Evolutionary conservation across 768 basidiomycete genomes (phyloP).

Genomic region (Kwoniella heveanensis): DNA sequence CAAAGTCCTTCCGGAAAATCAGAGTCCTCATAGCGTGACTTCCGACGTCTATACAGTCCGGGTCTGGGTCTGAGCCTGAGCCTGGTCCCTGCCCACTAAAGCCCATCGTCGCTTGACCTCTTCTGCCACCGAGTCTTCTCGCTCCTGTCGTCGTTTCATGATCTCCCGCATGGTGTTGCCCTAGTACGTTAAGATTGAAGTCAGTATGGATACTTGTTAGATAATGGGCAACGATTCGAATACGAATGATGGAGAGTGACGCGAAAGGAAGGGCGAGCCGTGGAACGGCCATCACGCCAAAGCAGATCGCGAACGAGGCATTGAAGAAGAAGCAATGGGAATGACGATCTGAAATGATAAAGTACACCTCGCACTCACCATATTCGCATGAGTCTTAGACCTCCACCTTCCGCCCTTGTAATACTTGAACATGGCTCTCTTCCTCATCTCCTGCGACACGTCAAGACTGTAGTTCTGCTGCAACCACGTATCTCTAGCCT

Average conservation of each 20-base stretch:
- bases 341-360: too few relatives aligned
- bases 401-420: constrained; percentile 51
- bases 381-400: constrained; percentile 48
- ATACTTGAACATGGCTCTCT: constrained; percentile 54
- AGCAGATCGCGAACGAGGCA: too few relatives aligned
- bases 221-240: too few relatives aligned
- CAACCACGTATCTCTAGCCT: constrained; percentile 59
- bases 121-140: constrained; percentile 31
- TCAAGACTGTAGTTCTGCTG: constrained; percentile 66
- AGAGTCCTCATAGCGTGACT: too few relatives aligned
- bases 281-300: too few relatives aligned
- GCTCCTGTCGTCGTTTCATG: constrained; percentile 59
- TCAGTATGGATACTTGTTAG: too few relatives aligned
- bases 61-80: constrained; percentile 1
- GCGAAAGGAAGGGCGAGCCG: not conserved
- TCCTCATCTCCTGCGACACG: constrained; percentile 51
- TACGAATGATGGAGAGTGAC: too few relatives aligned
- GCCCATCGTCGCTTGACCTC: constrained; percentile 24
- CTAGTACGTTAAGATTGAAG: constrained; percentile 28
- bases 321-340: too few relatives aligned
- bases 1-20: too few relatives aligned
- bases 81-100: constrained; percentile 6
- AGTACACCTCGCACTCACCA: constrained; percentile 56
- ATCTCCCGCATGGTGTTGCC: constrained; percentile 62
- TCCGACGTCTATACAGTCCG: constrained; percentile 4